Percentiles rank a stretch among this genome's conserved stretches.
Evolutionary conservation across 23 red algal genomes (phyloP).

Genomic region (Gracilaria vermiculophylla): DNA sequence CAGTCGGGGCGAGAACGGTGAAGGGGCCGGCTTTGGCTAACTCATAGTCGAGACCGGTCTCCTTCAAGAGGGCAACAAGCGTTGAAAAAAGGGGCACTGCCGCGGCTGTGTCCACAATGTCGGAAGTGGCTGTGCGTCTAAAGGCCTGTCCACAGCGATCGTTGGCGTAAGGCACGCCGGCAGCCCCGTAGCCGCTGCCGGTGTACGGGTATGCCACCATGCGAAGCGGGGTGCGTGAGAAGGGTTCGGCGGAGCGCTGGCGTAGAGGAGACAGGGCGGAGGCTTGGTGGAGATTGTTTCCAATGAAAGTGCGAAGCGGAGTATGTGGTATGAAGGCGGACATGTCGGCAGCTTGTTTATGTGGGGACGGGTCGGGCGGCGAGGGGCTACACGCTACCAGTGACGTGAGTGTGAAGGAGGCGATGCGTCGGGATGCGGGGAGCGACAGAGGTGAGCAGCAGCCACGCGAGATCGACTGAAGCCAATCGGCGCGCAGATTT

Average conservation of each 20-base stretch:
- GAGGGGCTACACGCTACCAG: too few species aligned
- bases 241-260: neutral
- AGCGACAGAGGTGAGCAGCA: neutral
- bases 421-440: neutral
- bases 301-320: neutral
- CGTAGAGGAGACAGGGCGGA: neutral
- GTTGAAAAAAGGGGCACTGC: slow-evolving; percentile 56
- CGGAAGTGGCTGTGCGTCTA: slow-evolving; percentile 14
- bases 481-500: neutral
- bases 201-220: slow-evolving; percentile 66
- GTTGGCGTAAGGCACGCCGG: slow-evolving; percentile 49
- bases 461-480: neutral
- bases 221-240: neutral
- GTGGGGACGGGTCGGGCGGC: too few species aligned
- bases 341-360: neutral
- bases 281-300: neutral
- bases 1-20: slow-evolving; percentile 66
- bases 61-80: slow-evolving; percentile 34
- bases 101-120: slow-evolving; percentile 59
- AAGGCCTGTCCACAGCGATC: slow-evolving; percentile 45
- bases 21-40: slow-evolving; percentile 63
- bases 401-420: too few species aligned
- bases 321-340: neutral
- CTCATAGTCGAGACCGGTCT: slow-evolving; percentile 67
- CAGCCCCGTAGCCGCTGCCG: slow-evolving; percentile 66